Percentiles rank a stretch among this genome's conserved stretches.
These are phyloP conservation scores for Cadophora sp. DNA, from an alignment of 2,329 filamentous ascomycete species.

Conservation along the genomic window DNA sequence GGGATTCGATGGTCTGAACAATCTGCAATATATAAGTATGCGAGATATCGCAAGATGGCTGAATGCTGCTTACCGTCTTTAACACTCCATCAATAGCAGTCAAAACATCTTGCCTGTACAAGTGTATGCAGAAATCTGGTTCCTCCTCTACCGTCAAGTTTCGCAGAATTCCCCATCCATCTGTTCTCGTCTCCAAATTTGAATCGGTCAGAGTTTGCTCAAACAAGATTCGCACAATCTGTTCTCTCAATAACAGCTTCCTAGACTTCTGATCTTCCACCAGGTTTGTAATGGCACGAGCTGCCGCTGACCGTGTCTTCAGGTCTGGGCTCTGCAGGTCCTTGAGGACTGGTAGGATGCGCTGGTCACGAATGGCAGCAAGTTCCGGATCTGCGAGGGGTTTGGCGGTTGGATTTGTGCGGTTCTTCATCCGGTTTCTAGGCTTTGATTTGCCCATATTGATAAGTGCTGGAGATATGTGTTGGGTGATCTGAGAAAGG, in stretches of 20 bases:
- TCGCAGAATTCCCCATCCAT: constrained; percentile 72
- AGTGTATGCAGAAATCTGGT: constrained; percentile 69
- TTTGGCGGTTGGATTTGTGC: constrained; percentile 63
- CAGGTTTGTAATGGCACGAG: constrained; percentile 65
- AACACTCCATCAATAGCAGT: constrained; percentile 65
- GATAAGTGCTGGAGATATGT: not conserved
- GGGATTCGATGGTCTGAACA: constrained; percentile 41
- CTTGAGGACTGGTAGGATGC: constrained; percentile 67
- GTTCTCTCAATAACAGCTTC: constrained; percentile 70
- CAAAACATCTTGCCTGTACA: constrained; percentile 67
- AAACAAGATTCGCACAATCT: constrained; percentile 68
- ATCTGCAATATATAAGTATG: constrained; percentile 38
- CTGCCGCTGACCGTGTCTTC: constrained; percentile 65
- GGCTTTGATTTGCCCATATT: constrained; percentile 65
- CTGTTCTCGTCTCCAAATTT: constrained; percentile 66
- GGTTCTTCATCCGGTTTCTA: constrained; percentile 57
- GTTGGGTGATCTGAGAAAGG: constrained; percentile 6
- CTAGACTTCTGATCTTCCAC: constrained; percentile 67
- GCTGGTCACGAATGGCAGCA: constrained; percentile 65
- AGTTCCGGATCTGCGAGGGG: constrained; percentile 69
- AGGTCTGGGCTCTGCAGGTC: constrained; percentile 65
- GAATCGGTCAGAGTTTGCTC: constrained; percentile 69
- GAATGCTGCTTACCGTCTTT: constrained; percentile 53
- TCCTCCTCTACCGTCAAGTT: constrained; percentile 69
- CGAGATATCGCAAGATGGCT: not conserved